phyloP scores from a whole-genome alignment of 192 early-diverging fungal species.

The Backusella australiensis region DNA sequence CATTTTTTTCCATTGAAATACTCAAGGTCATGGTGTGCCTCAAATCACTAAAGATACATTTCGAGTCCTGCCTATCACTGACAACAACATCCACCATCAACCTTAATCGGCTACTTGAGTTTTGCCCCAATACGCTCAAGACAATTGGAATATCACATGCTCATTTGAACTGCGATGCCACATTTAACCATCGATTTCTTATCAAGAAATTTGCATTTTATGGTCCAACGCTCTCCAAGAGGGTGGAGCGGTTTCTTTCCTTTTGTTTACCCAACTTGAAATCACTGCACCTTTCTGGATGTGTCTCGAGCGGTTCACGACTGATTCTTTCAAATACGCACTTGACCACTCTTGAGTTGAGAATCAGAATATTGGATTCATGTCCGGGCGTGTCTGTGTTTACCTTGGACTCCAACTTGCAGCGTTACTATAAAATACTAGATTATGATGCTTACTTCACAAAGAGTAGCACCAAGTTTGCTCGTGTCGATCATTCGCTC shows the following conservation, averaged over 20 bases:
- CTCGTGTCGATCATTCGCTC: neutral
- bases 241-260: neutral
- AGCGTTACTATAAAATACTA: neutral
- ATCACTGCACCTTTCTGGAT: neutral
- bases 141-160: neutral
- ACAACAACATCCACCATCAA: neutral
- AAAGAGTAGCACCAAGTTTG: neutral
- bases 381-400: neutral
- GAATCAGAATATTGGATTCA: neutral
- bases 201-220: neutral
- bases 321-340: neutral
- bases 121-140: neutral
- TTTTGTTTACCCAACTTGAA: neutral
- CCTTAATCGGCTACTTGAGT: neutral
- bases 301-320: neutral
- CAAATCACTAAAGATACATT: neutral
- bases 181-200: neutral
- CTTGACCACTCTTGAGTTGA: neutral
- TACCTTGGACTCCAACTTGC: neutral
- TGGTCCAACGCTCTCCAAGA: neutral
- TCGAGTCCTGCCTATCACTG: neutral
- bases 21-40: neutral
- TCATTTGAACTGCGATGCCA: neutral
- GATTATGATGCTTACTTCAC: neutral
- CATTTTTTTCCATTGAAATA: neutral